Base-by-base conservation (phyloP, 352 stramenopile species). In the Globisporangium radiosum region DNA sequence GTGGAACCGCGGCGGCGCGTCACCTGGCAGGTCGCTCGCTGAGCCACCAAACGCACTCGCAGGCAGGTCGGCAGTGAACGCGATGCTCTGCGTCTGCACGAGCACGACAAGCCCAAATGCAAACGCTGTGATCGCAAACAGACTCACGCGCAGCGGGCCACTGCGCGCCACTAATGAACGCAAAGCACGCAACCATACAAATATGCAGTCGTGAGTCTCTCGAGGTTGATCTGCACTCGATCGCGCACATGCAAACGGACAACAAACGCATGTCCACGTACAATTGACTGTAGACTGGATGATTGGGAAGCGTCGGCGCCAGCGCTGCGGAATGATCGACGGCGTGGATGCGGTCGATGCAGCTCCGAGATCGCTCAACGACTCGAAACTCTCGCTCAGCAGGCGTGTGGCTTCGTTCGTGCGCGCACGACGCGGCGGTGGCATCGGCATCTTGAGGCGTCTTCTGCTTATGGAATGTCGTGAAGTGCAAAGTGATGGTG, bases 31-130 rank as follows among this genome's bases (percentile, higher is more conserved):
- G 6, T 64, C 57, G 2, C 40, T 61, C 4, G 53, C 65, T 0
- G 66, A 63, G 17, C 55, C 45, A 14, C 45, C 56, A 6, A 88
- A 56, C 8, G 77, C 68, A 13, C 60, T 79, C 38, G 62, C 65
- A 3, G 74, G 75, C 15, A 88, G 64, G 36, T 71, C 70, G 11
- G 71, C 61, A 0, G 74, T 85, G 11, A 70, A 47, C 55, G 71
- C 72, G 47, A 92, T 66, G 42, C 77, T 75, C 66, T 85, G 68
- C 52, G 81, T 92, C 63, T 90, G 79, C 60, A 90, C 68, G 14
- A 92, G 64, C 61, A 92, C 81, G 8, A 88, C 53, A 38, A 89
- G 74, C 8, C 81, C 79, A 14, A 90, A 77, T 14, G 76, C 43
- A 4, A 92, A 58, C 36, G 76, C 60, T 4, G 81, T 25, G 8